Evolutionary conservation across 441 rosid genomes (phyloP), one percentile per base, ranked within the genome.

Genomic region (Kokia cookei): DNA sequence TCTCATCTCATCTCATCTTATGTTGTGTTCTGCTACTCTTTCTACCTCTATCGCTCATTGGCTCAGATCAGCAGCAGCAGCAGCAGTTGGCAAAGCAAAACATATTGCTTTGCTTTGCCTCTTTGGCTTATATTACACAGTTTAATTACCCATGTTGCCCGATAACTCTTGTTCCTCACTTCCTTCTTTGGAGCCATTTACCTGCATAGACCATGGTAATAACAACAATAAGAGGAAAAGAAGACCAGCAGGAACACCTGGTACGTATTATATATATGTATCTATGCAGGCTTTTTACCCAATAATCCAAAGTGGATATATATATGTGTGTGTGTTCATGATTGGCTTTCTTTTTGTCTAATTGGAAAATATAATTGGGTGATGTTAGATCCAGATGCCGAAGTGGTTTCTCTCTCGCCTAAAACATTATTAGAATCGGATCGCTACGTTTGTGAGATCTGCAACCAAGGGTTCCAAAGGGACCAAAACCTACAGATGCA

Each of bases 401-500:
- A 91, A 55, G 99, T 94, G 63, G 96, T 94, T 2, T 91, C 99
- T 53, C 82, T 94, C 37, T 94, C 99, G 0, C 98, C 99, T 14
- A 90, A 87, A 73, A 91, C 98, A 2, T 84, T 94, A 43, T 76
- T 94, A 58, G 99, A 93, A 76, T 94, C 98, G 13, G 97, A 94
- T 80, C 88, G 93, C 68, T 94, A 93, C 80, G 93, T 94, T 14
- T 94, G 99, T 68, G 99, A 94, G 99, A 94, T 94, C 89, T 94
- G 99, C 86, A 93, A 90, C 86, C 97, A 90, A 77, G 99, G 99
- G 3, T 94, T 94, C 65, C 97, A 94, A 32, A 84, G 99, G 74
- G 99, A 94, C 76, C 99, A 94, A 73, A 94, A 94, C 85, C 85
- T 94, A 35, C 99, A 94, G 87, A 94, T 94, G 99, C 99, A 94